Percentiles rank a stretch among this genome's conserved stretches.
These are phyloP conservation scores for Cornus florida DNA, from an alignment of 148 eudicot genomes.

Conservation along the genomic window DNA sequence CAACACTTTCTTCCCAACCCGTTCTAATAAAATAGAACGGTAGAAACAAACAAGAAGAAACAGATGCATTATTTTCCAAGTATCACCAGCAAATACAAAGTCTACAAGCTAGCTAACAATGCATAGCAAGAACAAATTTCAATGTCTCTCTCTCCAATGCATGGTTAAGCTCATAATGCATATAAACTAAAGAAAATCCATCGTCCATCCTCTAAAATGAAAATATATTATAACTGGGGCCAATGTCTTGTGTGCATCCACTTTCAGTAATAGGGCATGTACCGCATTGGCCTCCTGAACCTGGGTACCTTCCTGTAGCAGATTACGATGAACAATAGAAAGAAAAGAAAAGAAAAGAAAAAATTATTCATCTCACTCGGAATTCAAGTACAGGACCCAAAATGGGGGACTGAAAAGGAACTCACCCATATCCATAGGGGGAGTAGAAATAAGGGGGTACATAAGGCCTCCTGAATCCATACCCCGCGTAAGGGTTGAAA, in stretches of 20 bases:
- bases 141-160: background rate
- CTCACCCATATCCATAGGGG: conserved; percentile 92
- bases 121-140: background rate
- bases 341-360: background rate
- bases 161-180: background rate
- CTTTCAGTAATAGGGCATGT: conserved; percentile 82
- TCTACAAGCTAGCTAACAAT: background rate
- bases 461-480: conserved; percentile 66
- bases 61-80: background rate
- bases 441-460: conserved; percentile 65
- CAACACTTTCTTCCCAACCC: no score
- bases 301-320: conserved; percentile 76
- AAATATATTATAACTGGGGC: background rate
- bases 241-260: conserved; percentile 3
- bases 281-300: conserved; percentile 83
- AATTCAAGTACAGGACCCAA: background rate
- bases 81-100: background rate
- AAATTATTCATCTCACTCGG: background rate
- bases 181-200: background rate
- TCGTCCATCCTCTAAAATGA: background rate
- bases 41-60: no score
- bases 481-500: conserved; percentile 60
- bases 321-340: background rate
- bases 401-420: background rate
- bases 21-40: no score